Base-by-base conservation (phyloP, 1,284 basidiomycete species). In the Polyporus tsugae region DNA sequence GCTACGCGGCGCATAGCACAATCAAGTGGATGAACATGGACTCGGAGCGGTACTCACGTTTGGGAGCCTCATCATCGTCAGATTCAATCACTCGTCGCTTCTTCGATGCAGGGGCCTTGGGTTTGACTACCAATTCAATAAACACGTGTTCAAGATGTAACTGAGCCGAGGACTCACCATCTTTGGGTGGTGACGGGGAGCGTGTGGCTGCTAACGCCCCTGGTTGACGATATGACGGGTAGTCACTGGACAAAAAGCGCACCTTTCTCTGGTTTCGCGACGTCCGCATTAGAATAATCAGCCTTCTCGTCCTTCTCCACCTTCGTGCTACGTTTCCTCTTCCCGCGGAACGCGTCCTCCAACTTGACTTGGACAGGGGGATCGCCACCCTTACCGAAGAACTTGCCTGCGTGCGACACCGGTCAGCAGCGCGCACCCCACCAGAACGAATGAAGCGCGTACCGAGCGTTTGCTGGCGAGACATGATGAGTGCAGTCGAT, bases 401-500 rank as follows among this genome's bases (percentile, higher is more conserved):
- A 93, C 75, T 87, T 92, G 46, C 86, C 90, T 91, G 75, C 39
- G 38, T 22, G 52, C 52, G 22, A 3, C 15, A 22, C 6, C 29
- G 38, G 62, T 57, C 35, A 64, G 41, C 39, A 17, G 52, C 17
- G 29, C 52, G 17, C 29, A 29, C 42, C 63, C 65, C 36, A 17
- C 4, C 15, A 10, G 15, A 36, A 39, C 2, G 10, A 22, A 39
- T 6, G 25, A 17, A 13, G 9, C 36, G 75, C 81, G n/a, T 68
- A 90, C 91, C 88, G 57, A 93, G 83, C 2, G 92, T 92, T 78
- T 89, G 89, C 78, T 93, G 91, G 74, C 89, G 85, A 65, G 84
- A 84, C 91, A 93, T 92, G 49, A 55, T 67, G 66, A 63, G 36
- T 33, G n/a, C 39, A 13, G 19, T 10, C 36, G 65, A 53, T 46